Conservation (phyloP, 129 eudicot species). For the Ambrosia trifida region DNA sequence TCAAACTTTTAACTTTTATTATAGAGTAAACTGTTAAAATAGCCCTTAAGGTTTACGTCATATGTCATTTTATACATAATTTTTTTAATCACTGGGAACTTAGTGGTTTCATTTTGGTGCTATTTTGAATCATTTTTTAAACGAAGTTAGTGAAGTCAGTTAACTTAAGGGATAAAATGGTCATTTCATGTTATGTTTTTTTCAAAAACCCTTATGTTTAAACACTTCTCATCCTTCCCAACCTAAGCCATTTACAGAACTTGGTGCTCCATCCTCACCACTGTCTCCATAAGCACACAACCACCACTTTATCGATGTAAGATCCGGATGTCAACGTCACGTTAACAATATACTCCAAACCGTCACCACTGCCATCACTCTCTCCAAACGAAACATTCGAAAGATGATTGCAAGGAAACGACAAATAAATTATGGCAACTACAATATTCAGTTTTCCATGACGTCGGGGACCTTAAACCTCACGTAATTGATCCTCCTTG, state of each 20-base stretch:
- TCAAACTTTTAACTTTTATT: too few relatives aligned
- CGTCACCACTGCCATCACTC: constrained; percentile 23
- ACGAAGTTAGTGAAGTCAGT: too few relatives aligned
- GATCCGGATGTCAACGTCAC: constrained; percentile 17
- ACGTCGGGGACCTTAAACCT: constrained; percentile 59
- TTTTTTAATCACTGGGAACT: too few relatives aligned
- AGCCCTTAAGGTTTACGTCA: too few relatives aligned
- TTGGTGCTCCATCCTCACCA: constrained; percentile 33
- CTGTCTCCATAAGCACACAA: constrained; percentile 30
- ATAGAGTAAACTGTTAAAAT: too few relatives aligned
- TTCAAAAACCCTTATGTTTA: too few relatives aligned
- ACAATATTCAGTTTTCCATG: constrained; percentile 57
- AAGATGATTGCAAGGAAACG: constrained; percentile 54
- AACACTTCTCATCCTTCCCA: too few relatives aligned
- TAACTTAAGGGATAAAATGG: too few relatives aligned
- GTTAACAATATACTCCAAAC: constrained; percentile 18
- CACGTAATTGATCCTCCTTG: constrained; percentile 65
- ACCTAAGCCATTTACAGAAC: constrained; percentile 15
- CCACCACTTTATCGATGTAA: constrained; percentile 27
- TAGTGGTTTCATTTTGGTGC: too few relatives aligned
- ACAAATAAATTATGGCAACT: constrained; percentile 60
- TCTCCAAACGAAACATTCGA: constrained; percentile 20
- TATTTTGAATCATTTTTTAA: too few relatives aligned
- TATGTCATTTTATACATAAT: too few relatives aligned
- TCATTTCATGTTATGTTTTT: too few relatives aligned